phyloP scores from a whole-genome alignment of 2,329 filamentous ascomycete genomes.

The Stachybotrys chlorohalonatus region DNA sequence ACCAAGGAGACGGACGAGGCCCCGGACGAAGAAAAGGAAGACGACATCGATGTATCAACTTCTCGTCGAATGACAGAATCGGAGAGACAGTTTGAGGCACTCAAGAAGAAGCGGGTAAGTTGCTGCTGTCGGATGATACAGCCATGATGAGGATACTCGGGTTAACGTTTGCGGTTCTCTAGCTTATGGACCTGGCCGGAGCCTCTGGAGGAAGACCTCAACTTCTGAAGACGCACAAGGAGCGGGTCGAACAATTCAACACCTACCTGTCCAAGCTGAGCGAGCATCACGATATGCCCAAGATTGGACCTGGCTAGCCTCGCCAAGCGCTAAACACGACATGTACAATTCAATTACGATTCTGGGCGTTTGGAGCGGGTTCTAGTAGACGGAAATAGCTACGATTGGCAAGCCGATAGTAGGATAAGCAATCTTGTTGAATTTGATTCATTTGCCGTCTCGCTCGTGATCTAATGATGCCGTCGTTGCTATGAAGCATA shows the following conservation, averaged over 20 bases:
- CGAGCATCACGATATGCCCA: conserved; percentile 95
- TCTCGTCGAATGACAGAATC: conserved; percentile 65
- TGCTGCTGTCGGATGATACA: background rate
- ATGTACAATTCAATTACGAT: no score
- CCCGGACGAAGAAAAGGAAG: conserved; percentile 20
- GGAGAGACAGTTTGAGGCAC: conserved; percentile 73
- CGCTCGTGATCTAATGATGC: background rate
- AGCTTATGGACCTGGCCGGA: conserved; percentile 75
- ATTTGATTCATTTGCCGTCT: background rate
- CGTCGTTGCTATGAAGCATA: background rate
- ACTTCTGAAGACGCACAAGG: conserved; percentile 91
- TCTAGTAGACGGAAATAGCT: no score
- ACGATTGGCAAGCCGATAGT: no score
- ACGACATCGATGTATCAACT: conserved; percentile 17
- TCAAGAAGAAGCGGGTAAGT: conserved; percentile 68
- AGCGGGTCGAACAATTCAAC: conserved; percentile 92
- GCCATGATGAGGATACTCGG: background rate
- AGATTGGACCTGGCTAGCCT: conserved; percentile 49
- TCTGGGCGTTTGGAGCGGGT: no score
- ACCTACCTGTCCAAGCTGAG: conserved; percentile 84
- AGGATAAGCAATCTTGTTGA: background rate
- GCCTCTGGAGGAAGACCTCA: conserved; percentile 51
- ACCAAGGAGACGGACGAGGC: conserved; percentile 17
- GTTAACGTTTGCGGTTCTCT: conserved; percentile 4
- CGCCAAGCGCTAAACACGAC: no score